Conservation (phyloP, 352 stramenopile genomes). For the Phytophthora macrochlamydospora region DNA sequence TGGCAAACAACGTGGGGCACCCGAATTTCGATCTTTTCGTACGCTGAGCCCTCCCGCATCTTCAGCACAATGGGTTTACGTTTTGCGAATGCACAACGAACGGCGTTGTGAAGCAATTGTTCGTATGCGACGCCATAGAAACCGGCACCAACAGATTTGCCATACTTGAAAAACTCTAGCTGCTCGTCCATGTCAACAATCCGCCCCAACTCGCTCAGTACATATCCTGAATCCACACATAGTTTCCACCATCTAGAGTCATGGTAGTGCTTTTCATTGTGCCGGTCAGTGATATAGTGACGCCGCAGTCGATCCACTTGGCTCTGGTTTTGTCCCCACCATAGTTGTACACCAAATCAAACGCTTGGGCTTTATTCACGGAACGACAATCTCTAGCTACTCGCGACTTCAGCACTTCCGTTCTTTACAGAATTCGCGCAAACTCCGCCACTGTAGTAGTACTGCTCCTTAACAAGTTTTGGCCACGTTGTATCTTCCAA, state of each 20-base stretch:
- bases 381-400: conserved; percentile 3
- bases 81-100: conserved; percentile 16
- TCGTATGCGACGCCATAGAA: conserved; percentile 15
- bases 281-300: conserved; percentile 25
- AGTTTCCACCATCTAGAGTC: conserved; percentile 1
- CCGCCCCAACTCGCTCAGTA: conserved; percentile 16
- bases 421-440: conserved; percentile 23
- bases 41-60: conserved; percentile 18
- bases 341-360: conserved; percentile 18
- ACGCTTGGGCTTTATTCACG: conserved; percentile 3
- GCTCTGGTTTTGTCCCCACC: conserved; percentile 2
- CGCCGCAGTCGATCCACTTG: conserved; percentile 23
- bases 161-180: conserved; percentile 22
- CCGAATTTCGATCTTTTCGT: conserved; percentile 22
- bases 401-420: not conserved
- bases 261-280: conserved; percentile 16
- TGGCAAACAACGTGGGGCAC: conserved; percentile 10
- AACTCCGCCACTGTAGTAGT: conserved; percentile 30
- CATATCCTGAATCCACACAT: conserved; percentile 20
- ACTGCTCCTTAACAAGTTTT: conserved; percentile 26
- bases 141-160: conserved; percentile 20
- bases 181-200: conserved; percentile 21
- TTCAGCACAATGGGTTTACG: conserved; percentile 20
- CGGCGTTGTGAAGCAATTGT: conserved; percentile 22
- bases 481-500: conserved; percentile 3